Evolutionary conservation across 2,329 filamentous ascomycete genomes (phyloP), one percentile per base, ranked within the genome.

Genomic region (Colletotrichum aenigma): DNA sequence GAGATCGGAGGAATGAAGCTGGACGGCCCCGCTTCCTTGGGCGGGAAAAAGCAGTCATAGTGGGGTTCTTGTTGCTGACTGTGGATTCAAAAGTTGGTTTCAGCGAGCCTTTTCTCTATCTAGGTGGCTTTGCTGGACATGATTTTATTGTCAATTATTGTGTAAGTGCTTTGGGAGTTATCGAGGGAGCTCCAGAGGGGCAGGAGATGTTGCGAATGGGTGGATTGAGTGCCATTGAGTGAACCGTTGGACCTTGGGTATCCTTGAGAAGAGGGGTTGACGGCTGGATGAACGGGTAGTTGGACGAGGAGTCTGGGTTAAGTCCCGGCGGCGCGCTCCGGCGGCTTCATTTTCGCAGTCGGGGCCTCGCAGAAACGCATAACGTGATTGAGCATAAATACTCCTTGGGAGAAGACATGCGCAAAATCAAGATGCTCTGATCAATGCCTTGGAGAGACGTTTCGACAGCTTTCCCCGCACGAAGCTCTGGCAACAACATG

Each of bases 401-500:
- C 24, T 15, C 9, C 38, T 24, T 4, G 3, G 5, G 52, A 62
- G 66, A 1, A 26, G 7, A 34, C 34, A 56, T 43, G 28, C 65
- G 56, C 48, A 69, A 24, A 67, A 72, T 38, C 55, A 62, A n/a
- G 36, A 26, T 28, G 26, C 55, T 32, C 32, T 32, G 61, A 48
- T 24, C 62, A 62, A 52, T 38, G 32, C 18, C 30, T 55, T 56
- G 55, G 21, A 58, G 66, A 38, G 66, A n/a, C 30, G 55, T 34
- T 62, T 32, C 52, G 24, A 34, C 48, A 68, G 64, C 56, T 69
- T 73, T 68, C 73, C 73, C 73, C 73, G 73, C 73, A 75, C 64
- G 64, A 69, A 75, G 73, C 73, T 73, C 70, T 69, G 70, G 32
- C 73, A 69, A 65, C 70, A 60, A 65, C 70, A 60, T 73, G 70